A percentile compares a stretch with the other conserved stretches of the same genome.
phyloP scores from a whole-genome alignment of 2,329 filamentous ascomycete genomes.

The Colletotrichum paranaense region DNA sequence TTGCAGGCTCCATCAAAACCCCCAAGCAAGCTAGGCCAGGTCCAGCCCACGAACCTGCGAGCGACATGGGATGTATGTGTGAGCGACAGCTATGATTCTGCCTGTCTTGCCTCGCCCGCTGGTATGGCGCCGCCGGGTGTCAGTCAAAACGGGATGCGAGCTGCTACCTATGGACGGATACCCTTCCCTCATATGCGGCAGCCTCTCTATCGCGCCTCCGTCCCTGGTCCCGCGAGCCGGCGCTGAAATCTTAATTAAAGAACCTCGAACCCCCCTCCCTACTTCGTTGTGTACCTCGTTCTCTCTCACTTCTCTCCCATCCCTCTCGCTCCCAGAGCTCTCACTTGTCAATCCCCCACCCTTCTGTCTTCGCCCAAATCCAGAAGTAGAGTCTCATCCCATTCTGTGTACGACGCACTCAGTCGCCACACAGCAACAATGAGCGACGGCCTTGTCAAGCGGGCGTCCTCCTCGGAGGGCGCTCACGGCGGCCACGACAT shows the following conservation, averaged over 20 bases:
- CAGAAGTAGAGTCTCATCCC: slow-evolving; percentile 6
- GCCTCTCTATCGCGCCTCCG: slow-evolving; percentile 3
- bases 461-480: slow-evolving; percentile 43
- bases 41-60: slow-evolving; percentile 26
- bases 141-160: slow-evolving; percentile 6
- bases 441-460: slow-evolving; percentile 43
- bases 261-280: slow-evolving; percentile 14
- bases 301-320: slow-evolving; percentile 7
- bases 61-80: slow-evolving; percentile 3
- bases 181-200: slow-evolving; percentile 17
- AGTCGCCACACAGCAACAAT: slow-evolving; percentile 18
- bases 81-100: background rate
- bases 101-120: background rate
- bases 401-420: background rate
- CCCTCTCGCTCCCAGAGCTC: slow-evolving; percentile 26
- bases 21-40: slow-evolving; percentile 23
- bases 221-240: slow-evolving; percentile 18
- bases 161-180: background rate
- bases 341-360: background rate
- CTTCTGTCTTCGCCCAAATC: background rate
- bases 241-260: slow-evolving; percentile 27
- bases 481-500: slow-evolving; percentile 36
- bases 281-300: background rate
- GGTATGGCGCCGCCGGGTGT: background rate
- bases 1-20: slow-evolving; percentile 9